Conservation (phyloP, 345 rosid species). For the Zanthoxylum bungeanum region DNA sequence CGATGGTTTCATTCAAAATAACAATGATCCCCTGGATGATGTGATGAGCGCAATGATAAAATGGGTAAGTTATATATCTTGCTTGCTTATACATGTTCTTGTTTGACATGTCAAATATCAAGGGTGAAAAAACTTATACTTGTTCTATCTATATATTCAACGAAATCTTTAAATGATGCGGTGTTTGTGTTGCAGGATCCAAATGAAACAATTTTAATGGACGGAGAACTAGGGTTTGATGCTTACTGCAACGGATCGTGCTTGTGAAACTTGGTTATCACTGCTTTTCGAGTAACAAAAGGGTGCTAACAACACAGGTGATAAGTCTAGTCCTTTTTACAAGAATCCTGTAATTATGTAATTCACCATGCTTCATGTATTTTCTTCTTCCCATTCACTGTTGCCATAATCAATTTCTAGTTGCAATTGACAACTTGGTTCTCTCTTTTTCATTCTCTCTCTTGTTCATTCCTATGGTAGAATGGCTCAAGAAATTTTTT, state of each 20-base stretch:
- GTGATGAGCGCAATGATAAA: constrained; percentile 62
- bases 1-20: constrained; percentile 39
- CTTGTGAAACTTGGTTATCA: constrained; percentile 23
- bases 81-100: not conserved
- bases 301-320: not conserved
- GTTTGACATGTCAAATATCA: not conserved
- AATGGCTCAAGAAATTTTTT: not conserved
- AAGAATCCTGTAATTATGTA: constrained; percentile 29
- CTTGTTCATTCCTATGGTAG: not conserved
- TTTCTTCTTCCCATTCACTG: constrained; percentile 9
- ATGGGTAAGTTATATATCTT: constrained; percentile 41
- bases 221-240: constrained; percentile 58
- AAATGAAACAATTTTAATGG: constrained; percentile 34
- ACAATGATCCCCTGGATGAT: constrained; percentile 61
- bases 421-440: constrained; percentile 18
- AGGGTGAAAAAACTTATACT: not conserved
- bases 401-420: constrained; percentile 18
- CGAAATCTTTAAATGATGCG: not conserved
- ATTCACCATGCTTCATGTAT: constrained; percentile 6
- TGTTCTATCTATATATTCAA: not conserved
- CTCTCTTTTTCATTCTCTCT: constrained; percentile 4
- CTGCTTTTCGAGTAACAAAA: constrained; percentile 12
- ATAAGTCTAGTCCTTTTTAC: constrained; percentile 12
- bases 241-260: constrained; percentile 49
- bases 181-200: constrained; percentile 44